Percentiles rank a stretch among this genome's conserved stretches.
Conservation (phyloP, 805 yeast species). For the Naumovozyma baii region DNA sequence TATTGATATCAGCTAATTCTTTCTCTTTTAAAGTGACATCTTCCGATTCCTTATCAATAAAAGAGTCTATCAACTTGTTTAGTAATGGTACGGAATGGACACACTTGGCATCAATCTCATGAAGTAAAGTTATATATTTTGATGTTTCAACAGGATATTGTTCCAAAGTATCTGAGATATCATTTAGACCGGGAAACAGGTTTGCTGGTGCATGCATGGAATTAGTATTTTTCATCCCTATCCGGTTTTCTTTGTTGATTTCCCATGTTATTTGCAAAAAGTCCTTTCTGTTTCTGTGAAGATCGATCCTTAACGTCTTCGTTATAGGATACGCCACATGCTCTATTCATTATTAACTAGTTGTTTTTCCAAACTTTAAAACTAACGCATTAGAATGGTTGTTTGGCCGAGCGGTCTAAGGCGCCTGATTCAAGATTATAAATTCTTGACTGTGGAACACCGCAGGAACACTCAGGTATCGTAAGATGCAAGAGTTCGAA, state of each 20-base stretch:
- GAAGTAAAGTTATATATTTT: conserved; percentile 74
- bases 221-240: not conserved
- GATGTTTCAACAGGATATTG: conserved; percentile 80
- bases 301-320: no score
- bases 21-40: not conserved
- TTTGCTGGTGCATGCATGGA: conserved; percentile 34
- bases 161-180: conserved; percentile 80
- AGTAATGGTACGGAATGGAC: conserved; percentile 63
- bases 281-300: no score
- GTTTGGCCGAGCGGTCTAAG: conserved; percentile 28
- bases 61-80: conserved; percentile 30
- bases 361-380: not conserved
- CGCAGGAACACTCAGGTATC: conserved; percentile 21
- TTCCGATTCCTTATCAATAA: conserved; percentile 7
- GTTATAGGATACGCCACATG: no score
- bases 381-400: conserved; percentile 6
- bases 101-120: conserved; percentile 93
- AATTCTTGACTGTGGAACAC: conserved; percentile 10
- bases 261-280: no score
- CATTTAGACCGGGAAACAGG: conserved; percentile 79
- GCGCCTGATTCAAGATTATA: conserved; percentile 22
- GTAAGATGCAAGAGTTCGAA: conserved; percentile 26
- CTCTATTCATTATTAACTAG: no score
- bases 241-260: not conserved
- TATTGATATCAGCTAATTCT: conserved; percentile 30